phyloP scores from a whole-genome alignment of 257 asterid genomes.

The Dorcoceras hygrometricum region DNA sequence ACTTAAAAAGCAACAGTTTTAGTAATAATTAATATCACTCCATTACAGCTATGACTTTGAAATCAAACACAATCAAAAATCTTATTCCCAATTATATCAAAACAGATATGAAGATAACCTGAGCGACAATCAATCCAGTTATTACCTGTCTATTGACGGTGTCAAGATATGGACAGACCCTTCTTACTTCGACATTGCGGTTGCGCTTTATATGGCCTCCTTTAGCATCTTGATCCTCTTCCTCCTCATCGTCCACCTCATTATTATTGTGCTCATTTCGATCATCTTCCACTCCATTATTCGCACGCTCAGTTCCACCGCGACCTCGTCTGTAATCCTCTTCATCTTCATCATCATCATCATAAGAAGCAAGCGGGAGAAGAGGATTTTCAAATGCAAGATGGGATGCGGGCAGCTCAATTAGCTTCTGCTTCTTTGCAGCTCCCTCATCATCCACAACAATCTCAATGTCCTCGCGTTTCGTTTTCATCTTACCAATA shows the following conservation, averaged over 20 bases:
- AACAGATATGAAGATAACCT: not conserved
- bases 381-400: conserved; percentile 61
- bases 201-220: conserved; percentile 38
- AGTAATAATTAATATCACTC: no score
- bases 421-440: conserved; percentile 56
- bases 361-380: conserved; percentile 79
- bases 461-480: conserved; percentile 46
- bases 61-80: not conserved
- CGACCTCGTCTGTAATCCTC: conserved; percentile 30
- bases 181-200: conserved; percentile 67
- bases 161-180: conserved; percentile 97
- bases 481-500: conserved; percentile 36
- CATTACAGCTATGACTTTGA: not conserved
- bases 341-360: conserved; percentile 70
- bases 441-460: conserved; percentile 34
- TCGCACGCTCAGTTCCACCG: conserved; percentile 20
- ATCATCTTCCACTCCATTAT: conserved; percentile 24
- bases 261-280: conserved; percentile 28
- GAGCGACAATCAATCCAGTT: conserved; percentile 14
- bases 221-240: conserved; percentile 39
- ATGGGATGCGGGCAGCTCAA: conserved; percentile 32
- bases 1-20: not conserved
- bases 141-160: conserved; percentile 94
- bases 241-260: conserved; percentile 41
- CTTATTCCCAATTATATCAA: not conserved